Base-by-base conservation (phyloP, 257 asterid species). In the Nicotiana attenuata region DNA sequence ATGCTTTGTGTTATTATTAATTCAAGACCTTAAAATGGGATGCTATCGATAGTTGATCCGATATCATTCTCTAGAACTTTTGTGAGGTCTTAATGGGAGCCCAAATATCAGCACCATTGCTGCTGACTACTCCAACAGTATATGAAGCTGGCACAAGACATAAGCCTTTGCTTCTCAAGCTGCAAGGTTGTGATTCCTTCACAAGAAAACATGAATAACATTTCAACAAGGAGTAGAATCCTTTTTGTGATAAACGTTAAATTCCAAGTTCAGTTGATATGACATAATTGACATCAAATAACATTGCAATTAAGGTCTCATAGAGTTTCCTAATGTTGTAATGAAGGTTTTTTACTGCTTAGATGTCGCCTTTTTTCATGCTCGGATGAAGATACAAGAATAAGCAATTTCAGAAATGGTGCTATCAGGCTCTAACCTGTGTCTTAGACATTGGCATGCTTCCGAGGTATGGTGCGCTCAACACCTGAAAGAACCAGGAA, bases 101-200 rank as follows among this genome's bases (percentile, higher is more conserved):
- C 99, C 99, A 95, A 41, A 95, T 95, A 87, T 95, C 98, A 0
- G 99, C 99, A 53, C 99, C 99, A 55, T 95, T 95, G 90, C 97
- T 90, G 83, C 91, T 86, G 2, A 84, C 93, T 41, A 92, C 93
- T 63, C 97, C 97, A 19, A 24, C 38, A 0, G 97, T 91, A 53
- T 84, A 90, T 0, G 94, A 87, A 80, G 90, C 71, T 0, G 99
- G 99, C 79, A 93, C 92, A 10, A 95, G 88, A 69, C 97, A 93
- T 26, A 95, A 86, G 80, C 99, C 99, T 84, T 90, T 91, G 76
- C 85, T 86, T 85, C 89, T 86, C 55, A 95, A 94, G 87, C 85
- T 89, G 86, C 81, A 80, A 11, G 82, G 65, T 7, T 89, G 93
- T 76, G 82, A 83, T 8, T 87, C 92, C 94, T 91, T 83, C 65